Evolutionary conservation across 345 rosid genomes (phyloP).

Genomic region (Euclidium syriacum): DNA sequence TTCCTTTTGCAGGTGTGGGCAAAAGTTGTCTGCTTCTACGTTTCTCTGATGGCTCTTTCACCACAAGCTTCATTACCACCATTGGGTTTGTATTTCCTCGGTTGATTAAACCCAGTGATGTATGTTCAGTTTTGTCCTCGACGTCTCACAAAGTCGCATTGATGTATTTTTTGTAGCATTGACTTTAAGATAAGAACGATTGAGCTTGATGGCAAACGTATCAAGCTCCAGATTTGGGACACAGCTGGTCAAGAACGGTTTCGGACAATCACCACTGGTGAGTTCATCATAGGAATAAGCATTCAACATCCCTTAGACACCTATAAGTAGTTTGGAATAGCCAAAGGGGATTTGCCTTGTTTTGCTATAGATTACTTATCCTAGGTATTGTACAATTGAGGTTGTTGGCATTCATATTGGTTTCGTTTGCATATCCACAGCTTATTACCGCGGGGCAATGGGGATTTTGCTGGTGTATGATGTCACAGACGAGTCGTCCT

Average conservation of each 20-base stretch:
- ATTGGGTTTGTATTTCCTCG: conserved; percentile 56
- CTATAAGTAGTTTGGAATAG: neutral
- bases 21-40: conserved; percentile 96
- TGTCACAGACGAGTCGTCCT: conserved; percentile 86
- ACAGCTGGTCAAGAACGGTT: conserved; percentile 97
- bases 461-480: conserved; percentile 88
- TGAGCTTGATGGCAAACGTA: conserved; percentile 89
- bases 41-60: conserved; percentile 95
- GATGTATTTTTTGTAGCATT: conserved; percentile 50
- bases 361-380: neutral
- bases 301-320: neutral
- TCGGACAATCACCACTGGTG: conserved; percentile 81
- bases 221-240: conserved; percentile 95
- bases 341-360: neutral
- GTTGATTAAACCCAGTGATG: neutral
- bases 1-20: conserved; percentile 53
- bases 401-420: neutral
- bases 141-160: neutral
- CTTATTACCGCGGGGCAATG: conserved; percentile 93
- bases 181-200: conserved; percentile 95
- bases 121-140: neutral
- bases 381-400: neutral
- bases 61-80: conserved; percentile 94
- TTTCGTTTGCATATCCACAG: conserved; percentile 28
- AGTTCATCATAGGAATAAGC: neutral